These are phyloP conservation scores for Macrotyloma uniflorum DNA, from an alignment of 306 rosid genomes.

Conservation along the genomic window DNA sequence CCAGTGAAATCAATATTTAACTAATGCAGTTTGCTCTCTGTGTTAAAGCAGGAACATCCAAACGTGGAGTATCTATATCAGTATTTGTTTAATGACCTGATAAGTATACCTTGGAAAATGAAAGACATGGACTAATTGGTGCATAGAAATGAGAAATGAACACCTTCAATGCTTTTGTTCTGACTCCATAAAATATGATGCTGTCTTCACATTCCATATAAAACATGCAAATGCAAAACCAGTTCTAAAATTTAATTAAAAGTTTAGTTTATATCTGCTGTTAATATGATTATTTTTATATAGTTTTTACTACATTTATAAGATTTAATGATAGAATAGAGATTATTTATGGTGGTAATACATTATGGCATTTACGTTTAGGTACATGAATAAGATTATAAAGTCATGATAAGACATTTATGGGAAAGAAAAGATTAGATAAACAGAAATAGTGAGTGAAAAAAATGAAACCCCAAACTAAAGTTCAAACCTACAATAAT, in stretches of 20 bases:
- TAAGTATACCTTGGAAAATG: conserved; percentile 24
- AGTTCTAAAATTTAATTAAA: no score
- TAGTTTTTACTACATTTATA: no score
- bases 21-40: background rate
- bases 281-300: no score
- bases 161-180: background rate
- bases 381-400: background rate
- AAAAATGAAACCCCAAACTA: background rate
- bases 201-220: conserved; percentile 4
- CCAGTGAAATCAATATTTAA: background rate
- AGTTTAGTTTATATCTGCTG: no score
- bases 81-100: background rate
- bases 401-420: background rate
- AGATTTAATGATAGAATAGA: no score
- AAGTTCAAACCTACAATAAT: background rate
- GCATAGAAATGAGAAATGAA: conserved; percentile 19
- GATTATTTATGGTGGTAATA: no score
- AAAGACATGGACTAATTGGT: conserved; percentile 17
- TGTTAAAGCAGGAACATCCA: background rate
- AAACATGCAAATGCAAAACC: conserved; percentile 15
- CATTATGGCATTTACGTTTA: background rate
- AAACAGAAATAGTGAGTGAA: background rate
- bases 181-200: background rate
- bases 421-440: background rate
- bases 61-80: background rate